Evolutionary conservation across 2,329 filamentous ascomycete genomes (phyloP), one percentile per base, ranked within the genome.

Genomic region (Raffaelea albimanens): DNA sequence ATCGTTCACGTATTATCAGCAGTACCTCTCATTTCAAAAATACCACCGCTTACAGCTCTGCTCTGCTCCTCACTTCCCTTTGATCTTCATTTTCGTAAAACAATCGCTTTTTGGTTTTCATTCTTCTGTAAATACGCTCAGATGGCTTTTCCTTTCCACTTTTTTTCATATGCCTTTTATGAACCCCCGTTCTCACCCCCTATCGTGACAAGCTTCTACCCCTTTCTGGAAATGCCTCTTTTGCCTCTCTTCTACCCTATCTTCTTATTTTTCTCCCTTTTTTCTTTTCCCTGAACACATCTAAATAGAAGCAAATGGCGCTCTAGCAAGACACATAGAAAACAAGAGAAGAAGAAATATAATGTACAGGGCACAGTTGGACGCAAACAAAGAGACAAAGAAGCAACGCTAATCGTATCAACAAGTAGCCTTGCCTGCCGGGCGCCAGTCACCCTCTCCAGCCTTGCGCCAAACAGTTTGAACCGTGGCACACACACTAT

Each of bases 101-200:
- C 38, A 34, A 23, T 20, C 45, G 40, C 40, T 47, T 47, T 40
- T 25, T 45, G 25, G 19, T 29, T 41, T 48, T 48, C 46, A 44
- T 23, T 48, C 40, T 38, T 38, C 31, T 38, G 34, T 43, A 47
- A 34, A 33, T 43, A 25, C 40, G 23, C 19, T 21, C 29, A 47
- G 36, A 43, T 47, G 40, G 36, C 42, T 29, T 44, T 36, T 23
- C 38, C 25, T 19, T 18, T n/a, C 31, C 42, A 19, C 38, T 11
- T 36, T 33, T 42, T 34, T 25, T 34, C 22, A 19, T 43, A 42
- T 34, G 9, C 23, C 34, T 18, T n/a, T 25, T 31, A n/a, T n/a
- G n/a, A n/a, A n/a, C 19, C 33, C 20, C 43, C 16, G 31, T 19
- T 23, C 19, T n/a, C 25, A 22, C 16, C 23, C 18, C 36, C 16